phyloP scores from a whole-genome alignment of 441 rosid species.

The Codiaeum variegatum region DNA sequence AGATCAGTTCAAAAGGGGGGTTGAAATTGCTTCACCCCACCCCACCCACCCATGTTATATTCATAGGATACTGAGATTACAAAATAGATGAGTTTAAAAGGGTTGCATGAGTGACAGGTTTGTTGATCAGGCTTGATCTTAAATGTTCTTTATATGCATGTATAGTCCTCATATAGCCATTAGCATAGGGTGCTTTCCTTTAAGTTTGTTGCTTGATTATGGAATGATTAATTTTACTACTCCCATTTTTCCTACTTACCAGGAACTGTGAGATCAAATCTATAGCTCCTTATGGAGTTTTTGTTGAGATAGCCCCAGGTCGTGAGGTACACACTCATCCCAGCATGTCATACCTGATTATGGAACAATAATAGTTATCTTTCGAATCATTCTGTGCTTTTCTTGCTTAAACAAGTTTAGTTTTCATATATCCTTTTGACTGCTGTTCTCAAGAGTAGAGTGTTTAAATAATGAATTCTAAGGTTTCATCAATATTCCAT shows the following conservation, averaged over 20 bases:
- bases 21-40: not conserved
- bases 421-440: not conserved
- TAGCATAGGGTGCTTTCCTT: not conserved
- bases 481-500: not conserved
- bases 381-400: not conserved
- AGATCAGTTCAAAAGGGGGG: not conserved
- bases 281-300: slow-evolving; percentile 83
- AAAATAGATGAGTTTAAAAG: not conserved
- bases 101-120: not conserved
- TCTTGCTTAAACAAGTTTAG: slow-evolving; percentile 1
- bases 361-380: not conserved
- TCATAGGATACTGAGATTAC: not conserved
- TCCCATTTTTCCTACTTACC: slow-evolving; percentile 23
- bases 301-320: slow-evolving; percentile 96
- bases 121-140: not conserved
- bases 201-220: slow-evolving; percentile 10
- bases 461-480: not conserved
- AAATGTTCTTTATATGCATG: not conserved
- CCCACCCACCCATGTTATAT: no score
- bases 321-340: slow-evolving; percentile 58
- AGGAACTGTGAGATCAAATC: slow-evolving; percentile 95
- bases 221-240: slow-evolving; percentile 9
- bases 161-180: not conserved
- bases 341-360: not conserved
- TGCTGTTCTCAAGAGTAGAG: not conserved